Conservation (phyloP, 305 asterid genomes). For the Ajuga reptans region DNA sequence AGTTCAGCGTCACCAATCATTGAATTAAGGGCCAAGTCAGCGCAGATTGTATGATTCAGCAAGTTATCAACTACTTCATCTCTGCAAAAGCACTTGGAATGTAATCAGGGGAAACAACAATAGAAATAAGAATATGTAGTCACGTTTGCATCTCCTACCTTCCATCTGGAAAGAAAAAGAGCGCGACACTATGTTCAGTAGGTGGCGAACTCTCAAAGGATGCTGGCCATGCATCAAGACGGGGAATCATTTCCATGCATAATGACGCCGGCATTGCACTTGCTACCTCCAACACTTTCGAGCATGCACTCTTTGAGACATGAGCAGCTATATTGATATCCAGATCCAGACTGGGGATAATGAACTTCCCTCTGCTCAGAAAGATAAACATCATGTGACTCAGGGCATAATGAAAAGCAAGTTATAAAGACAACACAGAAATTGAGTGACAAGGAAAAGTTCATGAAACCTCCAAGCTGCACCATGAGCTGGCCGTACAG, state of each 20-base stretch:
- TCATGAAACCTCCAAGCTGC: conserved; percentile 36
- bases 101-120: conserved; percentile 3
- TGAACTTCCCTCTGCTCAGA: conserved; percentile 44
- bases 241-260: conserved; percentile 34
- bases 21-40: conserved; percentile 35
- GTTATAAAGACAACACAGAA: conserved; percentile 5
- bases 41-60: conserved; percentile 27
- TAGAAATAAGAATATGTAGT: background rate
- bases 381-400: conserved; percentile 13
- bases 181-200: conserved; percentile 36
- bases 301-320: conserved; percentile 32
- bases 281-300: conserved; percentile 33
- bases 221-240: conserved; percentile 40
- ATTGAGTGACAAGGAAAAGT: background rate
- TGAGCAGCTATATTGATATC: conserved; percentile 35
- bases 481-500: conserved; percentile 23
- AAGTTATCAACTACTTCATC: conserved; percentile 39
- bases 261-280: conserved; percentile 31
- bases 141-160: conserved; percentile 24
- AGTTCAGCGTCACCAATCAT: conserved; percentile 34
- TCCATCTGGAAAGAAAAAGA: conserved; percentile 41
- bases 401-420: conserved; percentile 5
- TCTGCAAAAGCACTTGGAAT: conserved; percentile 26
- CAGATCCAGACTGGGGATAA: conserved; percentile 25
- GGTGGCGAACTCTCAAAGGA: conserved; percentile 36